These are phyloP conservation scores for Pythium utonaiense DNA, from an alignment of 352 stramenopile species.

Conservation along the genomic window DNA sequence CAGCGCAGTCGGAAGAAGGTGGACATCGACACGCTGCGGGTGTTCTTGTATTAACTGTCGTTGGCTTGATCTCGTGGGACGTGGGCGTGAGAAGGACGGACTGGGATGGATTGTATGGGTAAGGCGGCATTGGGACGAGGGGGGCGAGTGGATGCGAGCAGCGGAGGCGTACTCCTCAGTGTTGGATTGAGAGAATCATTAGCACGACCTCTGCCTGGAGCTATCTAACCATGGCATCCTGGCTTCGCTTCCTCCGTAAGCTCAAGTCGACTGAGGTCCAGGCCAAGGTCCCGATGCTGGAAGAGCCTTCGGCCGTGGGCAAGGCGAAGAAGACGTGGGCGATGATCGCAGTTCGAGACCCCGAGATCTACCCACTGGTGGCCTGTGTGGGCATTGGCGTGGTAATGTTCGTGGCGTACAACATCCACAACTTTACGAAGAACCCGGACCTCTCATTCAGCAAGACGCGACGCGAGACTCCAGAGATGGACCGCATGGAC, in stretches of 20 bases:
- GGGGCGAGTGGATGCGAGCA: no score
- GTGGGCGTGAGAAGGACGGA: background rate
- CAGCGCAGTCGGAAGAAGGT: conserved; percentile 49
- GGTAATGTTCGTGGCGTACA: conserved; percentile 27
- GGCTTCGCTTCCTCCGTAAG: conserved; percentile 24
- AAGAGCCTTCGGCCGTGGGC: conserved; percentile 12
- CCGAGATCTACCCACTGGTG: conserved; percentile 38
- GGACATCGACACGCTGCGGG: conserved; percentile 53
- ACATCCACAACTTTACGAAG: conserved; percentile 26
- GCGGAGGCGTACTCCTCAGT: background rate
- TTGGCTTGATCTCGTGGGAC: background rate
- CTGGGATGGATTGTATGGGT: no score
- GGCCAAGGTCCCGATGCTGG: conserved; percentile 39
- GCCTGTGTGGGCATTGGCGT: conserved; percentile 25
- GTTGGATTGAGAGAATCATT: no score
- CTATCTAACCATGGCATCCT: conserved; percentile 19
- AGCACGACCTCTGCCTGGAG: no score
- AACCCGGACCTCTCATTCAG: conserved; percentile 33
- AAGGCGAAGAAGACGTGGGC: conserved; percentile 20
- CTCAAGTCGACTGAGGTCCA: conserved; percentile 33
- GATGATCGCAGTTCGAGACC: conserved; percentile 31
- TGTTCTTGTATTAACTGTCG: conserved; percentile 49
- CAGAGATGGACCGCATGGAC: conserved; percentile 25
- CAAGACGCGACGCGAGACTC: conserved; percentile 34
- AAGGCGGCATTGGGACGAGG: no score